phyloP scores from a whole-genome alignment of 805 yeast genomes.

The Spathaspora sp. region DNA sequence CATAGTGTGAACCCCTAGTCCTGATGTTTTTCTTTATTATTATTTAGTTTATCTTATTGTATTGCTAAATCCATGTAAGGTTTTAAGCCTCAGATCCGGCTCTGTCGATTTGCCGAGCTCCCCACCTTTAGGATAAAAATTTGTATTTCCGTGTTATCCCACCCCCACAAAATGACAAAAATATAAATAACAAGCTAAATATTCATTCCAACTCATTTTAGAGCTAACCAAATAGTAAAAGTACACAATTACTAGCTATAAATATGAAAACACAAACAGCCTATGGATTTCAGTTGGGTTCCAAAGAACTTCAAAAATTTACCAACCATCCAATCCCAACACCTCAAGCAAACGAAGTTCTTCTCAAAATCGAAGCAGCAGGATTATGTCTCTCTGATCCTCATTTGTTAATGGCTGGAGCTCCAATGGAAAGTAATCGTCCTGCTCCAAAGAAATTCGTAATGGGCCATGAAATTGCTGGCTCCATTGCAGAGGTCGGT shows the following conservation, averaged over 20 bases:
- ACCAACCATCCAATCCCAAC: slow-evolving; percentile 25
- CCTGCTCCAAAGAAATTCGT: slow-evolving; percentile 25
- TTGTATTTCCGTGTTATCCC: no score
- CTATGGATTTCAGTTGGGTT: slow-evolving; percentile 31
- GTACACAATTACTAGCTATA: background rate
- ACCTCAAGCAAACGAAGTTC: slow-evolving; percentile 26
- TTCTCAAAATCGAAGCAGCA: slow-evolving; percentile 39
- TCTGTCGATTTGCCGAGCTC: no score
- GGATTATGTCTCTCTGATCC: slow-evolving; percentile 44
- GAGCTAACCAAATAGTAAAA: background rate
- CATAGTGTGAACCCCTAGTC: no score
- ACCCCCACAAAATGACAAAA: no score
- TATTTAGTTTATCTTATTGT: no score
- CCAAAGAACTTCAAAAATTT: slow-evolving; percentile 20
- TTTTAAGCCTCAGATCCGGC: no score
- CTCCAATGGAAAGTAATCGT: slow-evolving; percentile 11
- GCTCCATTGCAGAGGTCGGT: slow-evolving; percentile 32
- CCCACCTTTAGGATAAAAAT: no score
- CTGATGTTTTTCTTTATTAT: no score
- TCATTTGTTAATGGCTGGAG: slow-evolving; percentile 24
- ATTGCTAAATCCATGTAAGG: no score
- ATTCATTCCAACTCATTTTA: no score
- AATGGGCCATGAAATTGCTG: slow-evolving; percentile 46
- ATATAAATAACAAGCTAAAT: background rate
- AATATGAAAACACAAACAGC: slow-evolving; percentile 21